Evolutionary conservation across 2,329 filamentous ascomycete species (phyloP).

Genomic region (Aspergillus sp.): DNA sequence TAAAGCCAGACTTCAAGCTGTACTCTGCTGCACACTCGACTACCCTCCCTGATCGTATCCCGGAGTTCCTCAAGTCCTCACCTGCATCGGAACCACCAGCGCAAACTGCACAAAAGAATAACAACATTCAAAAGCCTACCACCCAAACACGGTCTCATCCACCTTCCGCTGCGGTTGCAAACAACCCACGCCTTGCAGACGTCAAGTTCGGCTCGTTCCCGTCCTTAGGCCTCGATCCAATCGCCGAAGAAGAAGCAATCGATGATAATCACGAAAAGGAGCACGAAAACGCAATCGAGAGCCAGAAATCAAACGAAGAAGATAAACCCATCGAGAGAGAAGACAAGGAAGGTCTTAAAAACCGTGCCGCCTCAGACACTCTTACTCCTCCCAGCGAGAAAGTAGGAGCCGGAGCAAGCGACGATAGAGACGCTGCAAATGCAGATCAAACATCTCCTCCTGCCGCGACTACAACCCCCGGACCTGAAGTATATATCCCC

Average conservation of each 20-base stretch:
- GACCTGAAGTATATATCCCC: slow-evolving; percentile 16
- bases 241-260: slow-evolving; percentile 3
- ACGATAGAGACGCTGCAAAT: too few relatives aligned
- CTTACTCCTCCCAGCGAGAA: neutral
- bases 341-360: neutral
- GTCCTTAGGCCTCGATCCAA: neutral
- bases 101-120: too few relatives aligned
- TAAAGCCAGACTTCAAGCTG: slow-evolving; percentile 25
- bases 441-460: neutral
- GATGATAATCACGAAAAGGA: too few relatives aligned
- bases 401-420: too few relatives aligned
- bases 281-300: too few relatives aligned
- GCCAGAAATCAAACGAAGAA: neutral
- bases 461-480: slow-evolving; percentile 1
- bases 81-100: too few relatives aligned
- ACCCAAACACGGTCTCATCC: neutral
- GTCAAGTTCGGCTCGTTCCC: slow-evolving; percentile 25
- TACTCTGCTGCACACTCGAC: slow-evolving; percentile 24
- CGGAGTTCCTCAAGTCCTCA: slow-evolving; percentile 17
- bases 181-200: slow-evolving; percentile 20
- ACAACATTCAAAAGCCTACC: too few relatives aligned
- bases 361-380: neutral
- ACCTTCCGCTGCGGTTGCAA: slow-evolving; percentile 5
- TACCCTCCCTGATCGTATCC: slow-evolving; percentile 27
- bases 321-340: neutral